Conservation (phyloP, 345 rosid genomes). For the Dipteronia dyeriana region DNA sequence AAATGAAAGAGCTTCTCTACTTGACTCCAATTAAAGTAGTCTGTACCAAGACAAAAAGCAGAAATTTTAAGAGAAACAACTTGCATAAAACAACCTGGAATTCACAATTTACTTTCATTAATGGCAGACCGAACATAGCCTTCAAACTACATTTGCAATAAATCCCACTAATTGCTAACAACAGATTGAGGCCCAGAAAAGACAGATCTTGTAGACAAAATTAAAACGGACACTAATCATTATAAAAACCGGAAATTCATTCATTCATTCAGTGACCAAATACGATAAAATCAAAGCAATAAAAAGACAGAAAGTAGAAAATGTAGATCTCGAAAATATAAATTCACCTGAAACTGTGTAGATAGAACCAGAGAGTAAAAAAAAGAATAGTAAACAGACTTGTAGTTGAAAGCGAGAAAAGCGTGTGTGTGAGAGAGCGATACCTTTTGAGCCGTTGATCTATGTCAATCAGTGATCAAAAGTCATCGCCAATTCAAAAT, state of each 20-base stretch:
- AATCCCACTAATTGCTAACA: background rate
- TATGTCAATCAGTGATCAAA: background rate
- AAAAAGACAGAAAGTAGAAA: background rate
- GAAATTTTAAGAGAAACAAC: background rate
- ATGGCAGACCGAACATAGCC: background rate
- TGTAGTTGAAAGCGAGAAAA: background rate
- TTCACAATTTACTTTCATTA: background rate
- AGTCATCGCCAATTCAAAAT: constrained; percentile 8
- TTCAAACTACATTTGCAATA: background rate
- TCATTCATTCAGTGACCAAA: background rate
- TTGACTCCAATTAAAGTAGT: constrained; percentile 8
- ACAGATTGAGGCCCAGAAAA: background rate
- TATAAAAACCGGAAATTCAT: background rate
- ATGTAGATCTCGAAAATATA: constrained; percentile 23
- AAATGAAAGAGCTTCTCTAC: constrained; percentile 13
- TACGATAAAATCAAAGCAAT: background rate
- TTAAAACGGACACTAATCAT: background rate
- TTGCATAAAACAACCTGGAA: background rate
- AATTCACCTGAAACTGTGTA: constrained; percentile 19
- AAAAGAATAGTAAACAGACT: background rate
- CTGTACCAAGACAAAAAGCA: background rate
- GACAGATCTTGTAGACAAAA: constrained; percentile 1
- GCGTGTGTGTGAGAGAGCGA: background rate
- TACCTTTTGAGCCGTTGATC: constrained; percentile 23
- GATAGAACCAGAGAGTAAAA: background rate